Evolutionary conservation across 306 rosid genomes (phyloP), one percentile per base, ranked within the genome.

Genomic region (Dalbergia oliveri): DNA sequence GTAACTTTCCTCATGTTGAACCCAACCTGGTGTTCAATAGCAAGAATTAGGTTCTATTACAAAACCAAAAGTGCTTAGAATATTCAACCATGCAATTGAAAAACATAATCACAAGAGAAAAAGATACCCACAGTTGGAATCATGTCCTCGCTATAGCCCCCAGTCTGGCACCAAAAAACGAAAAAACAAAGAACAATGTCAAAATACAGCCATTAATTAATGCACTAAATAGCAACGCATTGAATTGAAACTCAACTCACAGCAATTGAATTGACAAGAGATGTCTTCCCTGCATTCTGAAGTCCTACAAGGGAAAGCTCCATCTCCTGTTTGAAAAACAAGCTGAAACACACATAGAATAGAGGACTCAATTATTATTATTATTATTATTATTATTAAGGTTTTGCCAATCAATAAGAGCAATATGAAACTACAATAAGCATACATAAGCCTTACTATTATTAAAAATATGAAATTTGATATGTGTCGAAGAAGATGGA

Each of bases 251-350:
- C 41, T 37, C 0, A 91, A 50, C 98, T 93, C 90, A 95, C 99
- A 71, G 99, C 98, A 84, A 95, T 86, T 69, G 93, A 37, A 83
- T 94, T 94, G 37, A 94, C 90, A 87, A 94, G 98, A 71, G 94
- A 90, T 45, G 99, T 89, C 78, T 95, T 93, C 64, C 98, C 98
- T 11, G 98, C 99, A 88, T 95, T 93, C 85, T 95, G 99, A 82
- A 95, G 99, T 70, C 99, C 99, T 9, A 93, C 89, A 26, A 95
- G 90, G 21, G 97, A 93, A 81, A 95, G 98, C 79, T 95, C 98
- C 99, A 95, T 95, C 89, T 95, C 98, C 84, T 95, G 99, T 79
- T 95, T 95, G 60, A 88, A 95, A 81, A 93, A 95, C 73, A 93
- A 83, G 81, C 98, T 95, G 85, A 80, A 81, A 69, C 58, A 83